Percentiles rank a stretch among this genome's conserved stretches.
Conservation (phyloP, 345 rosid genomes). For the Citrus maxima region DNA sequence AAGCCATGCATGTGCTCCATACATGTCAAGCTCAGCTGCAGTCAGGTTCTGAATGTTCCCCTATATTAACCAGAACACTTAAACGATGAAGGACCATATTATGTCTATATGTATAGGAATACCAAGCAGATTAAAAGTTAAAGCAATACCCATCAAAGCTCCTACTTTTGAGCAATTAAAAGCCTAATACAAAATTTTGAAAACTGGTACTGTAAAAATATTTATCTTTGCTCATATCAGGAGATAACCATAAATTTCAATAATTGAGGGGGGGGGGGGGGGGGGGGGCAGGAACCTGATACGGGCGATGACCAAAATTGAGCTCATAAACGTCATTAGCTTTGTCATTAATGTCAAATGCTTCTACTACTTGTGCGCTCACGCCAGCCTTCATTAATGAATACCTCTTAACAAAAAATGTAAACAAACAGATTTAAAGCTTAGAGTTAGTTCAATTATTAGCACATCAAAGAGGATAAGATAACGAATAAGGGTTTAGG, state of each 20-base stretch:
- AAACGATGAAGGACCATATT: neutral
- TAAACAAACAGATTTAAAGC: neutral
- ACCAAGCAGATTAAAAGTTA: neutral
- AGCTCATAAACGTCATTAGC: slow-evolving; percentile 90
- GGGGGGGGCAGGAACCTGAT: slow-evolving; percentile 58
- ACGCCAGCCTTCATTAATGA: slow-evolving; percentile 62
- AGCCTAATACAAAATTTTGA: neutral
- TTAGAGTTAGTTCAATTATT: neutral
- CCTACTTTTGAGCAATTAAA: neutral
- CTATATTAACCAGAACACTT: slow-evolving; percentile 29
- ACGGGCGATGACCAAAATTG: slow-evolving; percentile 86
- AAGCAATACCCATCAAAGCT: neutral
- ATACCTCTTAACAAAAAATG: slow-evolving; percentile 49
- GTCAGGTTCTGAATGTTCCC: slow-evolving; percentile 88
- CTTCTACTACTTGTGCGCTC: slow-evolving; percentile 59
- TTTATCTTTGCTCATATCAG: neutral
- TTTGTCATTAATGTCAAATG: slow-evolving; percentile 81
- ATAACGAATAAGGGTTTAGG: neutral
- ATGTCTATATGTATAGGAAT: neutral
- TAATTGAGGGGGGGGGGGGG: too few relatives aligned
- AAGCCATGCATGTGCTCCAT: slow-evolving; percentile 82
- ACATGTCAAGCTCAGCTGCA: slow-evolving; percentile 66
- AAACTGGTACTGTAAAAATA: neutral
- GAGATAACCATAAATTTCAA: neutral
- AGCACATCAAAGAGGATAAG: neutral